Base-by-base conservation (phyloP, 1,284 basidiomycete genomes). In the Phylloboletellus chloephorus region DNA sequence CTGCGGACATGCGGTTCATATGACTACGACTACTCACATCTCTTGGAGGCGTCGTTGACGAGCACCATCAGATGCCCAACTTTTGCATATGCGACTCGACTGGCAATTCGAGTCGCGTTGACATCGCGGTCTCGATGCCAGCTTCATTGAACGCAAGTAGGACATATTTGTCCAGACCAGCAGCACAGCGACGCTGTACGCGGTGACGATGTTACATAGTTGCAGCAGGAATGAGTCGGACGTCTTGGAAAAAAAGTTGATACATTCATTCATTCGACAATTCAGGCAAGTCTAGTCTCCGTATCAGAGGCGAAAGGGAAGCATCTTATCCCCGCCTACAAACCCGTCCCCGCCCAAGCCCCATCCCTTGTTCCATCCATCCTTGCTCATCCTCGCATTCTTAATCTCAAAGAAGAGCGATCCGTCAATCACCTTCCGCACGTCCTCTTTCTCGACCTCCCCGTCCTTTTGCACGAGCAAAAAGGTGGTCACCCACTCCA, bases 31-130 rank as follows among this genome's bases (percentile, higher is more conserved):
- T 25, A 31, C 46, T 16, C 30, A 48, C 58, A 79, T 71, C 58
- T 82, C 57, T 79, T 76, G 43, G 69, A 69, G 9, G 80, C 76
- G 54, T 83, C 82, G 65, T 82, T 82, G 51, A 83, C 74, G 28
- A 80, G 63, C 33, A 80, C 66, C 50, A 77, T 70, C 30, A 78
- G 54, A 41, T 64, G 63, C 13, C 74, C 72, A 47, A 72, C 76
- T 42, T 65, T 65, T n/a, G n/a, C n/a, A n/a, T n/a, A n/a, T n/a
- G n/a, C n/a, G n/a, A n/a, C n/a, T n/a, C n/a, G n/a, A n/a, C n/a
- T n/a, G n/a, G n/a, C n/a, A n/a, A n/a, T n/a, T n/a, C n/a, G n/a
- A n/a, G n/a, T n/a, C n/a, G n/a, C n/a, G n/a, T n/a, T n/a, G n/a
- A n/a, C n/a, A n/a, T n/a, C n/a, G n/a, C 70, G 48, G 76, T 70